Evolutionary conservation across 2,329 filamentous ascomycete genomes (phyloP).

Genomic region (Colletotrichum orchidophilum): DNA sequence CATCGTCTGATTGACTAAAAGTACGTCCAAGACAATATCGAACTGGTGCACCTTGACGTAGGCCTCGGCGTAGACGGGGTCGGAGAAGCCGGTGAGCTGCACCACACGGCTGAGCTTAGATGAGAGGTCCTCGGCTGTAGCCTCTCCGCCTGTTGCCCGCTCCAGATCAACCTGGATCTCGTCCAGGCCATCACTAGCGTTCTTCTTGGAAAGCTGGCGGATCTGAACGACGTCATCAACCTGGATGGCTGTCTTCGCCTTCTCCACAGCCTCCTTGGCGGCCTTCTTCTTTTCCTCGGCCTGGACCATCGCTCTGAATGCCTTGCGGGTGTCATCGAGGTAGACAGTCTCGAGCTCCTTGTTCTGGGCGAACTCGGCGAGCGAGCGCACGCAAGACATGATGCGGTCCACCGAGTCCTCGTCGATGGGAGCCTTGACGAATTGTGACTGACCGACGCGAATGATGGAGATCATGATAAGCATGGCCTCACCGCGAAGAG

Average conservation of each 20-base stretch:
- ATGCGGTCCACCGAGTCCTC: constrained; percentile 98
- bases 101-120: constrained; percentile 97
- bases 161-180: constrained; percentile 91
- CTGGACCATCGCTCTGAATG: constrained; percentile 96
- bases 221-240: constrained; percentile 96
- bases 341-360: constrained; percentile 94
- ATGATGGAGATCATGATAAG: constrained; percentile 99
- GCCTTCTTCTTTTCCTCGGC: constrained; percentile 97
- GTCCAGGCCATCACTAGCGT: constrained; percentile 80
- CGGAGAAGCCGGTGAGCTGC: constrained; percentile 97
- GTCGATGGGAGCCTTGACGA: constrained; percentile 96
- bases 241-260: constrained; percentile 92
- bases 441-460: constrained; percentile 97
- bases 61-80: constrained; percentile 97
- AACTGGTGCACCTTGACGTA: constrained; percentile 99
- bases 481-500: constrained; percentile 96
- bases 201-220: constrained; percentile 93
- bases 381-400: constrained; percentile 94
- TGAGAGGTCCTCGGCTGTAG: constrained; percentile 82
- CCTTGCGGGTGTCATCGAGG: constrained; percentile 92
- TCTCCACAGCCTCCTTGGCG: constrained; percentile 92
- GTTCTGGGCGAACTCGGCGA: constrained; percentile 88
- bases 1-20: constrained; percentile 96
- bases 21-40: constrained; percentile 95
- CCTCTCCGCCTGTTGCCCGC: constrained; percentile 92